Conservation (phyloP, 2,329 filamentous ascomycete genomes). For the Beauveria brongniartii region DNA sequence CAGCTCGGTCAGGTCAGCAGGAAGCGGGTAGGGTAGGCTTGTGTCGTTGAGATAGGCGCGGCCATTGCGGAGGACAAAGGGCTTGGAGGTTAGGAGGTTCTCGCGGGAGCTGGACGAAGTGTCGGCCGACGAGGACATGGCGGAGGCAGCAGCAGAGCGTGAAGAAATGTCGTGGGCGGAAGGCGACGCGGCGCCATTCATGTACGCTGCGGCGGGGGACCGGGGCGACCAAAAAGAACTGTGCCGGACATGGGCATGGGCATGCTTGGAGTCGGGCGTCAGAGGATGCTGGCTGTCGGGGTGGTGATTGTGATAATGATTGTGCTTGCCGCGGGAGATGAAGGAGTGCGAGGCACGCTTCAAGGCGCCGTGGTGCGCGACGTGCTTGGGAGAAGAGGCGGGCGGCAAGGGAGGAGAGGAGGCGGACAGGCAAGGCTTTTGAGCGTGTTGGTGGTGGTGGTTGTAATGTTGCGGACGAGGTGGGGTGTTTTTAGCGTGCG, state of each 20-base stretch:
- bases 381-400: constrained; percentile 4
- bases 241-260: not conserved
- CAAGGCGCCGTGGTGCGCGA: constrained; percentile 5
- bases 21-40: constrained; percentile 70
- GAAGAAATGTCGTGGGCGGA: constrained; percentile 29
- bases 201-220: constrained; percentile 19
- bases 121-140: constrained; percentile 42
- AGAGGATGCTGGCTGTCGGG: not conserved
- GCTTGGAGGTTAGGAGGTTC: constrained; percentile 32
- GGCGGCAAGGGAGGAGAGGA: constrained; percentile 2
- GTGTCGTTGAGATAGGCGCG: constrained; percentile 75
- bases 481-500: not conserved
- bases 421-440: constrained; percentile 5
- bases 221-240: constrained; percentile 11
- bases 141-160: not conserved
- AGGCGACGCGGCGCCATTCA: constrained; percentile 23
- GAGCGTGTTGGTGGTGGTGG: constrained; percentile 1
- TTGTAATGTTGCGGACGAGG: not conserved
- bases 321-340: constrained; percentile 8
- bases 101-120: constrained; percentile 32
- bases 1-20: constrained; percentile 77
- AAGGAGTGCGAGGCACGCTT: constrained; percentile 12
- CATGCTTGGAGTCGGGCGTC: not conserved
- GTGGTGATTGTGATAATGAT: not conserved
- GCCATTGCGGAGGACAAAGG: constrained; percentile 67